Evolutionary conservation across 768 basidiomycete species (phyloP), one percentile per base, ranked within the genome.

Genomic region (Tricholoma matsutake): DNA sequence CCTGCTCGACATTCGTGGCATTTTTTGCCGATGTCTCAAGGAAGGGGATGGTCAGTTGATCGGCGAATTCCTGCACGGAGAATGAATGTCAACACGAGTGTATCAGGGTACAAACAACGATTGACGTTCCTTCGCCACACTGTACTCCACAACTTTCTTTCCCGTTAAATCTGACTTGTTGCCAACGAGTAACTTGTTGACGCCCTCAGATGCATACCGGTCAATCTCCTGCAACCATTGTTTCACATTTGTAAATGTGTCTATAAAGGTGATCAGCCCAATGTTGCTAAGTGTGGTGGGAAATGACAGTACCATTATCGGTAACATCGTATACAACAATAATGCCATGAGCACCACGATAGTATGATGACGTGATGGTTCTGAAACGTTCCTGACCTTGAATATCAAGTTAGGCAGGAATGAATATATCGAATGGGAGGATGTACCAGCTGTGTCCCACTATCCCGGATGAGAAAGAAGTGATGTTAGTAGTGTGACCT

Each of bases 21-120:
- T 92, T 94, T 91, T 98, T 98, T 35, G 97, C 97, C n/a, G 92
- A 94, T 11, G 97, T 99, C 81, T 99, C 97, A 72, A 99, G 79
- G 88, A 97, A 98, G 52, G 94, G 89, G 67, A 99, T 89, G 63
- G 82, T 83, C 66, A 98, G 82, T 73, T 98, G 95, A 72, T 98
- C 94, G 28, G 97, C 94, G 69, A 98, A 92, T 83, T 96, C 94
- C 86, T 96, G 64, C 0, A 55, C 25, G 32, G 57, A 63, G n/a
- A 56, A 28, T 64, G 49, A 47, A 8, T 45, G 31, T 35, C 18
- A 35, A 20, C 10, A 45, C 29, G 45, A 54, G 6, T 32, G 32
- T 13, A n/a, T 16, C n/a, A 16, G 47, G 3, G 14, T 32, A 57
- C 11, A 13, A 57, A 49, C 25, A 41, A 13, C n/a, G 51, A 5